Conservation (phyloP, 306 rosid species). For the Lotus japonicus region DNA sequence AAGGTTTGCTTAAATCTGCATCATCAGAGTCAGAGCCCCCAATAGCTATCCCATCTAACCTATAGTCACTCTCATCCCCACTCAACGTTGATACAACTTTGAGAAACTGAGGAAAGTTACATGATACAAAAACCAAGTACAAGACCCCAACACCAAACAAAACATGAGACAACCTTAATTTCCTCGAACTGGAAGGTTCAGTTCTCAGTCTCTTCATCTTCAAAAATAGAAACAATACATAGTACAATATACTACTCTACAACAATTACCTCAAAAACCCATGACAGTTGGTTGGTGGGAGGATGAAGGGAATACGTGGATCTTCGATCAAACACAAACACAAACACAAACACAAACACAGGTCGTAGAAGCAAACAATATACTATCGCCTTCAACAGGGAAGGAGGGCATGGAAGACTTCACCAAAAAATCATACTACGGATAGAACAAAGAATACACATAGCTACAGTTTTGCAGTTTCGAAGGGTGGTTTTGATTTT, state of each 20-base stretch:
- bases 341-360: no score
- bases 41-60: slow-evolving; percentile 36
- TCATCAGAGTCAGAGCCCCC: slow-evolving; percentile 37
- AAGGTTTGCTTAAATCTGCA: slow-evolving; percentile 53
- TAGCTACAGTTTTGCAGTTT: no score
- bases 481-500: no score
- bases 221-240: slow-evolving; percentile 3
- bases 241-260: slow-evolving; percentile 26
- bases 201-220: slow-evolving; percentile 69
- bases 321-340: no score
- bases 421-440: no score
- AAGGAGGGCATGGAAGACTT: no score
- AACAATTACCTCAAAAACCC: slow-evolving; percentile 30
- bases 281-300: no score
- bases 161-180: slow-evolving; percentile 67
- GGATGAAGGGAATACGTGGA: no score
- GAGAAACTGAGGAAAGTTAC: slow-evolving; percentile 65
- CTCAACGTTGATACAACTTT: slow-evolving; percentile 59
- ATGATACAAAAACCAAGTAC: slow-evolving; percentile 71
- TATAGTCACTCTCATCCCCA: slow-evolving; percentile 53
- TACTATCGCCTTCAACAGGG: no score
- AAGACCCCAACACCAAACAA: slow-evolving; percentile 59
- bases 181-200: slow-evolving; percentile 61
- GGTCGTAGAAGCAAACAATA: no score
- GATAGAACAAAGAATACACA: no score